Percentiles rank a stretch among this genome's conserved stretches.
Conservation (phyloP, 805 yeast genomes). For the Candida nanaspora region DNA sequence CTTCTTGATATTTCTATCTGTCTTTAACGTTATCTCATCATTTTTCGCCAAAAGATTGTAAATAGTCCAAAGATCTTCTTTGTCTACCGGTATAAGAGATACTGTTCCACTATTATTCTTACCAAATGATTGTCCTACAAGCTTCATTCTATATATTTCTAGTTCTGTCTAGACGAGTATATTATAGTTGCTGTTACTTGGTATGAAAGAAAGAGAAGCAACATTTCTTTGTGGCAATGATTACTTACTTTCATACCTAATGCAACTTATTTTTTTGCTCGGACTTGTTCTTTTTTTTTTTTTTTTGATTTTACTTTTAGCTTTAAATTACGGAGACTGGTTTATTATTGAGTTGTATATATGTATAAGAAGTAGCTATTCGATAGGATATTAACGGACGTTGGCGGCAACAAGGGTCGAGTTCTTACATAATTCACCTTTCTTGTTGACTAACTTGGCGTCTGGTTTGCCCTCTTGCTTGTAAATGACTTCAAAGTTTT, state of each 20-base stretch:
- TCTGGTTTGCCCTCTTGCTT: conserved; percentile 71
- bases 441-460: conserved; percentile 66
- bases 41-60: conserved; percentile 74
- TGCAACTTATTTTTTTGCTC: no score
- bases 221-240: no score
- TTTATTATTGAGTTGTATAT: neutral
- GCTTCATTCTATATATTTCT: conserved; percentile 44
- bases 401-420: conserved; percentile 65
- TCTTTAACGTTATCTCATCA: conserved; percentile 66
- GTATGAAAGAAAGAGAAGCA: no score
- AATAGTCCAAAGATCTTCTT: conserved; percentile 85
- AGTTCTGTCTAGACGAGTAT: no score
- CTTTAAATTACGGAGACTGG: no score
- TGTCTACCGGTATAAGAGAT: conserved; percentile 72
- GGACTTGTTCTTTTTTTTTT: no score
- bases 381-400: conserved; percentile 48
- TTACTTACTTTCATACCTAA: no score
- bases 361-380: neutral
- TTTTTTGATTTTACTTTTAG: no score
- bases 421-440: conserved; percentile 73
- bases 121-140: conserved; percentile 40
- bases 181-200: no score
- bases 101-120: conserved; percentile 60
- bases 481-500: conserved; percentile 68
- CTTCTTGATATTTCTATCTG: conserved; percentile 55